Base-by-base conservation (phyloP, 192 early-diverging fungal species). In the Kappamyces sp. region DNA sequence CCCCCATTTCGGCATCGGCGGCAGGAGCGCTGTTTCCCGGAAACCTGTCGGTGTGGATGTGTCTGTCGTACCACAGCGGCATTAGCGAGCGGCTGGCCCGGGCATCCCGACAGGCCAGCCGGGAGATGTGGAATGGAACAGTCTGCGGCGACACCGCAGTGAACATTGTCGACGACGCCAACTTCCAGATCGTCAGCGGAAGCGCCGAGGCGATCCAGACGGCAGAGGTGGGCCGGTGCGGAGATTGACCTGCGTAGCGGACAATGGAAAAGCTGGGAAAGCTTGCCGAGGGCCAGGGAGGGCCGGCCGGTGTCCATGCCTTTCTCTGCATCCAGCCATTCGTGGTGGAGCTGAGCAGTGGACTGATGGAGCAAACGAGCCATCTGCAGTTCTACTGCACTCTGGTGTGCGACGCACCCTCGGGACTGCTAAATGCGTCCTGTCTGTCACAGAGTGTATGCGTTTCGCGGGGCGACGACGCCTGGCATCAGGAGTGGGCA, bases 241-340 rank as follows among this genome's bases (percentile, higher is more conserved):
- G 45, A 36, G 29, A 6, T 38, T 43, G 11, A 45, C n/a, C n/a
- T n/a, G n/a, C n/a, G 11, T 45, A 45, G 53, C 30, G 31, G 1
- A 54, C 53, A 54, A 37, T 54, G 53, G 53, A 54, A 54, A 36
- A 32, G 31, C 31, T 54, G 30, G 40, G 45, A 32, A 54, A 54
- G 0, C 53, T 37, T 4, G 53, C 53, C 9, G 36, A 54, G 41
- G 14, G 40, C 30, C 40, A 54, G 7, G 31, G 45, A 5, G 31
- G 29, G 41, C 15, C 29, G 35, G n/a, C n/a, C n/a, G 30, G 8
- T 54, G 29, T 39, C 30, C 31, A 54, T 30, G 36, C 53, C 5
- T 32, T 54, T 4, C 14, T 54, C 4, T 39, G 41, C 34, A 39
- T 54, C 4, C 53, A 54, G 31, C 53, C 53, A 9, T 54, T 54